phyloP scores from a whole-genome alignment of 768 basidiomycete genomes.

The Nidularia sp. region DNA sequence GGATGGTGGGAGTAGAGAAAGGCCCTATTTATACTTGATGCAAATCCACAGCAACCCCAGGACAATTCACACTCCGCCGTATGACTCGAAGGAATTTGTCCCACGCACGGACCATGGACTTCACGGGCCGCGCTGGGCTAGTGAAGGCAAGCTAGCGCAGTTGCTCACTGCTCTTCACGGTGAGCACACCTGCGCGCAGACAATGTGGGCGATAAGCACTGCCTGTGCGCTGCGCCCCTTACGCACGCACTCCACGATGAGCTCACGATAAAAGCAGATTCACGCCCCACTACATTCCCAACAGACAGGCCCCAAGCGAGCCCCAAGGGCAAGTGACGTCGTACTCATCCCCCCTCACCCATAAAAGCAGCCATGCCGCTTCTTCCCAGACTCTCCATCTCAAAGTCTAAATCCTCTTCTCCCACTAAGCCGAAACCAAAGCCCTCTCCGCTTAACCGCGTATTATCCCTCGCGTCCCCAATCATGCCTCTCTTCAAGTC shows the following conservation, averaged over 20 bases:
- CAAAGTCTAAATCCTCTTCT: neutral
- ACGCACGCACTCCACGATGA: neutral
- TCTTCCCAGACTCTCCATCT: neutral
- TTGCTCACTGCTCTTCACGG: no score
- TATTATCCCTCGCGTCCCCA: neutral
- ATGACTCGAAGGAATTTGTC: constrained; percentile 18
- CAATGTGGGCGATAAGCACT: neutral
- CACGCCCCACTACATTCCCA: neutral
- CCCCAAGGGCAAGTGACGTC: neutral
- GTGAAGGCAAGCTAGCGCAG: no score
- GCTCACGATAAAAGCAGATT: neutral
- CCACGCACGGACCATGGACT: constrained; percentile 38
- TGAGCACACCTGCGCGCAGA: no score
- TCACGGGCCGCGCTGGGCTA: no score
- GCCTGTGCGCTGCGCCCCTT: neutral
- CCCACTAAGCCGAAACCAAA: neutral
- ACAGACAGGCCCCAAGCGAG: neutral
- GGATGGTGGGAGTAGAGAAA: constrained; percentile 35
- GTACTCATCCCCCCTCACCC: neutral
- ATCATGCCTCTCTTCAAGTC: constrained; percentile 19
- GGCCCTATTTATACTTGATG: constrained; percentile 49
- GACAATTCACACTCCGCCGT: constrained; percentile 42
- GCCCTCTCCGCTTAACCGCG: neutral
- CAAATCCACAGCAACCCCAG: constrained; percentile 31
- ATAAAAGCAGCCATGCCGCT: neutral